Evolutionary conservation across 2,329 filamentous ascomycete species (phyloP).

Genomic region (Rhinocladiella similis): DNA sequence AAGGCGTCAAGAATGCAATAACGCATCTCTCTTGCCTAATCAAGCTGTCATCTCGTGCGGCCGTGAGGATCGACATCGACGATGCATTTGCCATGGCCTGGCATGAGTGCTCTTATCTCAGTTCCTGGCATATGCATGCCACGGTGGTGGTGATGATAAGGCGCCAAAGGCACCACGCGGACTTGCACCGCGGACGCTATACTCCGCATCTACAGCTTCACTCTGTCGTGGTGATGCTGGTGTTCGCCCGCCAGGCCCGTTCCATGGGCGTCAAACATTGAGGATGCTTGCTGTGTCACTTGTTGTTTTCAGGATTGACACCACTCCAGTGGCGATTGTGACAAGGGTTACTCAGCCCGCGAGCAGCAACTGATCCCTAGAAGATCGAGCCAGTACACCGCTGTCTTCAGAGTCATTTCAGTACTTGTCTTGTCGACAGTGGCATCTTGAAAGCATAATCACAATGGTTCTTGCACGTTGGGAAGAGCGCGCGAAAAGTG

Average conservation of each 20-base stretch:
- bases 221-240: too few species aligned
- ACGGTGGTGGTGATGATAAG: background rate
- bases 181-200: constrained; percentile 2
- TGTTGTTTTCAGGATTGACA: too few species aligned
- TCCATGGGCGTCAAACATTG: too few species aligned
- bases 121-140: background rate
- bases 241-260: too few species aligned
- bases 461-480: constrained; percentile 19
- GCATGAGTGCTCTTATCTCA: background rate
- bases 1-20: background rate
- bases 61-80: constrained; percentile 6
- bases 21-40: constrained; percentile 18
- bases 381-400: too few species aligned
- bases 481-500: constrained; percentile 25
- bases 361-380: too few species aligned
- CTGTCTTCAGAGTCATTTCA: too few species aligned
- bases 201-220: constrained; percentile 7
- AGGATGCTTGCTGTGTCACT: too few species aligned
- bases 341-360: too few species aligned
- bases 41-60: background rate
- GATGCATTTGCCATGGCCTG: background rate
- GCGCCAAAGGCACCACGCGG: background rate
- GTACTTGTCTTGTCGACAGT: too few species aligned
- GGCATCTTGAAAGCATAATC: background rate
- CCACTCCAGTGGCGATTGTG: too few species aligned